Evolutionary conservation across 192 early-diverging fungal genomes (phyloP).

Genomic region (Gamsiella multidivaricata): DNA sequence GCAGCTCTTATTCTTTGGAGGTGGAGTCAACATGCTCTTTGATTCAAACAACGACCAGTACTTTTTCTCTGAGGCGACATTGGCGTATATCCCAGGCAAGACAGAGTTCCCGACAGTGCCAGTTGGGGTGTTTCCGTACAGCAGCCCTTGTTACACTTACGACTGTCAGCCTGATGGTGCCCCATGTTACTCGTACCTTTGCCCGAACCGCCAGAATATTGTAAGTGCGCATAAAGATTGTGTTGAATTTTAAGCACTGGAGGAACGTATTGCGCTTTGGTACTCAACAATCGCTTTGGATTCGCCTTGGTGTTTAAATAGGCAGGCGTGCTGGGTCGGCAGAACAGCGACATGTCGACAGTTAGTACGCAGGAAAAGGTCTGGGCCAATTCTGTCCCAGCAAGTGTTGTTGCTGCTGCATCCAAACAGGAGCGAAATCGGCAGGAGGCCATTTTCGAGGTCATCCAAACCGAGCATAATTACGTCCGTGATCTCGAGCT

Average conservation of each 20-base stretch:
- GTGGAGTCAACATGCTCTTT: slow-evolving; percentile 76
- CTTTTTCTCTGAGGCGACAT: slow-evolving; percentile 63
- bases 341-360: slow-evolving; percentile 38
- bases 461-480: slow-evolving; percentile 90
- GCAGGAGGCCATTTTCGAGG: slow-evolving; percentile 96
- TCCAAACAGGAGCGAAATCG: slow-evolving; percentile 78
- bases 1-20: slow-evolving; percentile 83
- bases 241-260: background rate
- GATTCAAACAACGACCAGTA: slow-evolving; percentile 82
- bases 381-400: slow-evolving; percentile 49
- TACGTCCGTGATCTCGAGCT: slow-evolving; percentile 90
- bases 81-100: slow-evolving; percentile 34
- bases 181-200: slow-evolving; percentile 46
- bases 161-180: slow-evolving; percentile 33
- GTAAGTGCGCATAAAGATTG: too few species aligned
- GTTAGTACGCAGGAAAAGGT: slow-evolving; percentile 41
- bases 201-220: slow-evolving; percentile 43
- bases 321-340: slow-evolving; percentile 25
- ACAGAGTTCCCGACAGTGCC: slow-evolving; percentile 43
- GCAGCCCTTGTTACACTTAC: slow-evolving; percentile 28
- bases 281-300: background rate
- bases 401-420: slow-evolving; percentile 28
- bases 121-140: slow-evolving; percentile 40
- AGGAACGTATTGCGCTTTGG: background rate
- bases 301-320: background rate